Base-by-base conservation (phyloP, 352 stramenopile genomes). In the Globisporangium iwayamae region DNA sequence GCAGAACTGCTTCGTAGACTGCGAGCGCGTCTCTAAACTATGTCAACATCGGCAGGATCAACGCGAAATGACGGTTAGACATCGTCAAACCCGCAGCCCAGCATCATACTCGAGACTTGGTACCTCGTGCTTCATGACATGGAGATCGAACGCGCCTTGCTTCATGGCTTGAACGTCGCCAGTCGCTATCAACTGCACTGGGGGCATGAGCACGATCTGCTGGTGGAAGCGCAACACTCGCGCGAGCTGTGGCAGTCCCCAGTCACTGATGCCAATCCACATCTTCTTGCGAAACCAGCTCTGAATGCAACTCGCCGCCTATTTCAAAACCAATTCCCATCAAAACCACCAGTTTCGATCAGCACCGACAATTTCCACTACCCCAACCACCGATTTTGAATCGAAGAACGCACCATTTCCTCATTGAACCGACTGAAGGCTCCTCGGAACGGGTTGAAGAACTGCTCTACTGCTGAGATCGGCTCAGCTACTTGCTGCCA, bases 1-100 rank as follows among this genome's bases (percentile, higher is more conserved):
- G 79, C 13, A 90, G 57, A 38, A 79, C 65, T 1, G 71, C 65
- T 54, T 92, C 83, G 54, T 89, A 92, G 5, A 78, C 20, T 32
- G 56, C 22, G 18, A 70, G 65, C 11, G 83, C 83, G 52, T 56
- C 45, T 62, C 87, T 90, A 57, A 82, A 89, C 78, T 89, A 48
- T 20, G 1, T 20, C 14, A 10, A 53, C 14, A 14, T 7, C 20
- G 1, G 9, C 51, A 38, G 36, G 1, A 16, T 20, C 18, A 22
- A 20, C 41, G 10, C 5, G 43, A 22, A 20, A 6, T 3, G 2
- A 22, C 22, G 16, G 36, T 41, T 16, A 41, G 36, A 14, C 11
- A 41, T 41, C 10, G 36, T 41, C 20, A 18, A 48, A 11, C 1
- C 4, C 11, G 5, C 43, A 48, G 16, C 16, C 2, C 18, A 34